Evolutionary conservation across 192 early-diverging fungal genomes (phyloP).

Genomic region (Coemansia sp.): DNA sequence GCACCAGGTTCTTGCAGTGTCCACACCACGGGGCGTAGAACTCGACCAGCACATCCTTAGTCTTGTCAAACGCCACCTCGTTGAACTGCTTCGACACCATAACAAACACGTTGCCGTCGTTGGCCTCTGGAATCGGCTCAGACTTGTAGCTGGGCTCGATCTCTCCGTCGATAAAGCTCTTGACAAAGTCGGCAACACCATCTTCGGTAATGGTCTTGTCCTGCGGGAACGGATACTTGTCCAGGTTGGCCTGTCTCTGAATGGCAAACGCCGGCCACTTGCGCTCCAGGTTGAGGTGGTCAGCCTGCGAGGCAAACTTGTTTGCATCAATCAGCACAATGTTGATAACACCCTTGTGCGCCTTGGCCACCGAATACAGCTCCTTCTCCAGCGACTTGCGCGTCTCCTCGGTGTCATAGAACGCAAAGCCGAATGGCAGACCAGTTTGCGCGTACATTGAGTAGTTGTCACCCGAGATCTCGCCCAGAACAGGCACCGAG

Average conservation of each 20-base stretch:
- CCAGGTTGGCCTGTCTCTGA: conserved; percentile 68
- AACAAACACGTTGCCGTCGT: conserved; percentile 86
- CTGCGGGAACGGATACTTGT: conserved; percentile 88
- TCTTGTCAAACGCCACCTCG: conserved; percentile 13
- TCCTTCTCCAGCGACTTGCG: conserved; percentile 57
- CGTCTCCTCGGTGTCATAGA: conserved; percentile 69
- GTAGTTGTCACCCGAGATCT: conserved; percentile 91
- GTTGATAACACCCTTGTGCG: conserved; percentile 84
- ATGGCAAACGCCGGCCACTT: conserved; percentile 92
- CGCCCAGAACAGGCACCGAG: conserved; percentile 85
- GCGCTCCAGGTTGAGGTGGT: conserved; percentile 87
- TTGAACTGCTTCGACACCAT: conserved; percentile 81
- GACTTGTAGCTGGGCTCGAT: conserved; percentile 80
- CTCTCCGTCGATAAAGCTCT: conserved; percentile 65
- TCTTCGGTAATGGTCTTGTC: conserved; percentile 62
- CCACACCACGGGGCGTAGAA: conserved; percentile 94
- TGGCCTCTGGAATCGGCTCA: conserved; percentile 76
- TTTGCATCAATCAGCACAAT: conserved; percentile 89
- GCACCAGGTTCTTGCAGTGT: conserved; percentile 83
- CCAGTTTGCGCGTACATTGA: conserved; percentile 80
- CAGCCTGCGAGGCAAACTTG: conserved; percentile 84
- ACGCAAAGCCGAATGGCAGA: conserved; percentile 88
- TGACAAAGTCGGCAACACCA: conserved; percentile 62
- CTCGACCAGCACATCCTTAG: conserved; percentile 64
- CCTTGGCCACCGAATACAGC: conserved; percentile 75